Evolutionary conservation across 805 yeast genomes (phyloP).

Genomic region (Yamadazyma tumulicola): DNA sequence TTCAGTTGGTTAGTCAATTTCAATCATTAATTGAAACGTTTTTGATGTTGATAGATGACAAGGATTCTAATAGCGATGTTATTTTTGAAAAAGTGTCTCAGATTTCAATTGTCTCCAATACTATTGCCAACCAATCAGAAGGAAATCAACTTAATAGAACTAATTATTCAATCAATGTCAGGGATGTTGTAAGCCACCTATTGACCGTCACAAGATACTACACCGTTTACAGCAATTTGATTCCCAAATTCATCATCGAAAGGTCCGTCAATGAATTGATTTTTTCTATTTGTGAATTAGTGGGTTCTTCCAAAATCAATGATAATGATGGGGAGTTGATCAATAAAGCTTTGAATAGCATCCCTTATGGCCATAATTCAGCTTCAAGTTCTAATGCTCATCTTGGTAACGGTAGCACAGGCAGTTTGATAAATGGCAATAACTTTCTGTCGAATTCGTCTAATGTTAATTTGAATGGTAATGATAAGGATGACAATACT

Average conservation of each 20-base stretch:
- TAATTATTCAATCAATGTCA: conserved; percentile 47
- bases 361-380: background rate
- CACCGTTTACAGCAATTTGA: conserved; percentile 55
- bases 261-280: conserved; percentile 74
- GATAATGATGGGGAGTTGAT: background rate
- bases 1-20: conserved; percentile 41
- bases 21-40: conserved; percentile 49
- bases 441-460: background rate
- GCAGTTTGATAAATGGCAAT: background rate
- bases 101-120: conserved; percentile 45
- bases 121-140: conserved; percentile 33
- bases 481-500: conserved; percentile 6
- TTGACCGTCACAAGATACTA: conserved; percentile 76
- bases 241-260: conserved; percentile 71
- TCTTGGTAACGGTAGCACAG: background rate
- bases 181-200: conserved; percentile 68
- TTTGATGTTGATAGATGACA: conserved; percentile 28
- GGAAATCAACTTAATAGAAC: conserved; percentile 21
- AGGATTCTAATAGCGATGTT: conserved; percentile 28
- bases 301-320: conserved; percentile 18
- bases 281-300: conserved; percentile 59
- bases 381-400: background rate
- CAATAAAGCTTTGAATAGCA: background rate
- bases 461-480: background rate
- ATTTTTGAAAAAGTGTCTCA: conserved; percentile 52